Conservation (phyloP, 1,284 basidiomycete species). For the Abortiporus biennis region DNA sequence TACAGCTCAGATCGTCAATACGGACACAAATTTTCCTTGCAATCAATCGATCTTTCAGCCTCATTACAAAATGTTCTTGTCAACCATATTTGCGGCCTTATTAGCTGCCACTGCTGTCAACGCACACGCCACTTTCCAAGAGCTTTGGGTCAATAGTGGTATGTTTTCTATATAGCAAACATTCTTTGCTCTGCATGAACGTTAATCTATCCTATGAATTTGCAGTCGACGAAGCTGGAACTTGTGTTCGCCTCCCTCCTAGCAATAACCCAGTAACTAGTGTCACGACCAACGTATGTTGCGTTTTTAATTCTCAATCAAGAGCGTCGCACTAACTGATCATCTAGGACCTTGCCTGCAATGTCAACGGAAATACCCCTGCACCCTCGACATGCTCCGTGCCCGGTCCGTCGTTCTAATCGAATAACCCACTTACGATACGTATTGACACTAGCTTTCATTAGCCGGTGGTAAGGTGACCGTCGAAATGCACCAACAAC, state of each 20-base stretch:
- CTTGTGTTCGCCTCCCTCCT: constrained; percentile 37
- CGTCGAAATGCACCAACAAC: constrained; percentile 52
- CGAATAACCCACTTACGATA: neutral
- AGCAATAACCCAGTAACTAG: constrained; percentile 44
- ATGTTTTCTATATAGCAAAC: too few species aligned
- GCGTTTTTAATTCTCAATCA: neutral
- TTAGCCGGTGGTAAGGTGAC: constrained; percentile 40
- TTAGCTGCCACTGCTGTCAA: constrained; percentile 30
- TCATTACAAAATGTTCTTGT: constrained; percentile 20
- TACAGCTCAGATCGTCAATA: too few species aligned
- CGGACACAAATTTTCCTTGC: too few species aligned
- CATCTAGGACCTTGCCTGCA: constrained; percentile 41
- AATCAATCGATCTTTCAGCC: too few species aligned
- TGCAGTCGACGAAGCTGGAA: constrained; percentile 11
- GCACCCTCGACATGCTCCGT: constrained; percentile 23
- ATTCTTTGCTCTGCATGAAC: neutral
- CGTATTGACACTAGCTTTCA: too few species aligned
- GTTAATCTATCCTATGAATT: neutral
- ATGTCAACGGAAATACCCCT: constrained; percentile 15
- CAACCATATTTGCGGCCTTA: constrained; percentile 27
- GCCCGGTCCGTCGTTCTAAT: constrained; percentile 29
- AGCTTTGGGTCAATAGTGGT: constrained; percentile 46
- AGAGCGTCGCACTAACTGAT: too few species aligned
- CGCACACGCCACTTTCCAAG: constrained; percentile 48
- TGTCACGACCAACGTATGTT: constrained; percentile 9